phyloP scores from a whole-genome alignment of 208 protist species.

The Angomonas deanei region DNA sequence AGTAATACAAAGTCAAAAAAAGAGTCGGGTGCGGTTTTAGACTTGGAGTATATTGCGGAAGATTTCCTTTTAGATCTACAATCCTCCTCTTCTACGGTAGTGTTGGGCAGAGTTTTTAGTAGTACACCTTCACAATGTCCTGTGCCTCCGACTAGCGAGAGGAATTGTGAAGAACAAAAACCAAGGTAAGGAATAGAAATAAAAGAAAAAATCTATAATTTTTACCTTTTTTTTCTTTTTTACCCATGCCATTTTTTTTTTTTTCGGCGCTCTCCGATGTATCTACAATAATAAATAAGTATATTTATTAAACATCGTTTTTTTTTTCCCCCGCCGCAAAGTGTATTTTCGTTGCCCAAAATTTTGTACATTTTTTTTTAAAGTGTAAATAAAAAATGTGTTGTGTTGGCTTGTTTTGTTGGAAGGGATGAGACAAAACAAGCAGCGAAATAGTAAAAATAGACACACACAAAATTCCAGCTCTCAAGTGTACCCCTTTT shows the following conservation, averaged over 20 bases:
- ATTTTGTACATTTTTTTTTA: neutral
- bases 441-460: too few species aligned
- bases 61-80: constrained; percentile 58
- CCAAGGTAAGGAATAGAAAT: neutral
- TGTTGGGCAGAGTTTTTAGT: constrained; percentile 20
- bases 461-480: too few species aligned
- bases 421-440: too few species aligned
- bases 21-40: constrained; percentile 7
- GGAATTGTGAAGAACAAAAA: neutral
- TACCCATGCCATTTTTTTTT: constrained; percentile 1
- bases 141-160: neutral
- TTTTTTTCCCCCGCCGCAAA: too few species aligned
- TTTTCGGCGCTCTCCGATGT: neutral
- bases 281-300: too few species aligned
- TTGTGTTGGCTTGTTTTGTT: too few species aligned
- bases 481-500: too few species aligned
- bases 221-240: neutral
- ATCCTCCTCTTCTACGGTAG: constrained; percentile 19
- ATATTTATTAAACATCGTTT: neutral
- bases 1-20: neutral
- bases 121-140: neutral
- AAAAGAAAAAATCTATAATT: neutral
- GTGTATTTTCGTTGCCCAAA: constrained; percentile 9
- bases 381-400: too few species aligned
- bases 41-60: constrained; percentile 78